phyloP scores from a whole-genome alignment of 495 filamentous ascomycete species.

The Aspergillus biplanus region DNA sequence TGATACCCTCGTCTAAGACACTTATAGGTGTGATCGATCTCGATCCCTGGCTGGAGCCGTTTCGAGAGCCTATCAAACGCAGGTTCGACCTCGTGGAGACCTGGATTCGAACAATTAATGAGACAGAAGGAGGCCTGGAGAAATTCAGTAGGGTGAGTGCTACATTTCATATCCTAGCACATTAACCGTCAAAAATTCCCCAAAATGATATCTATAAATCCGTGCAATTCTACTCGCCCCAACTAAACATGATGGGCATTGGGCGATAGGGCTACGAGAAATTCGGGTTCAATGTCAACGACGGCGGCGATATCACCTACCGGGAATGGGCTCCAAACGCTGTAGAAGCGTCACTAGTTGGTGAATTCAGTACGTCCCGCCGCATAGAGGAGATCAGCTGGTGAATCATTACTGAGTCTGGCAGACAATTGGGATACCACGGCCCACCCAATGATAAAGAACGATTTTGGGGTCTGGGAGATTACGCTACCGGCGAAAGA shows the following conservation, averaged over 20 bases:
- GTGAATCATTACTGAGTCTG: constrained; percentile 37
- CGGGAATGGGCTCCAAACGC: constrained; percentile 97
- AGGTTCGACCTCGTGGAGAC: constrained; percentile 80
- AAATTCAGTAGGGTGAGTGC: constrained; percentile 81
- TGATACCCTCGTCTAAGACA: constrained; percentile 1
- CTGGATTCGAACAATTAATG: constrained; percentile 84
- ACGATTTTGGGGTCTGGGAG: constrained; percentile 86
- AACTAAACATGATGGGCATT: background rate
- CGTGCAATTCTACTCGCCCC: background rate
- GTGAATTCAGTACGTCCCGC: constrained; percentile 81
- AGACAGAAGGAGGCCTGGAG: constrained; percentile 85
- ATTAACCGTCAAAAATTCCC: background rate
- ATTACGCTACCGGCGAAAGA: constrained; percentile 74
- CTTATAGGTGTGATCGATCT: constrained; percentile 76
- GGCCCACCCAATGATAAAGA: constrained; percentile 82
- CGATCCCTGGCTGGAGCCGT: constrained; percentile 89
- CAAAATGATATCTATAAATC: background rate
- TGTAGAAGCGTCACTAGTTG: constrained; percentile 80
- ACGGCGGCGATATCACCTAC: constrained; percentile 85
- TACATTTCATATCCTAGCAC: background rate
- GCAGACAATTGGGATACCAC: constrained; percentile 86
- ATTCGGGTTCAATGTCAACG: constrained; percentile 78
- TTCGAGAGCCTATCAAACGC: constrained; percentile 73
- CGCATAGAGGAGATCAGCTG: constrained; percentile 1
- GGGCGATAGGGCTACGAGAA: constrained; percentile 72